Percentiles rank a stretch among this genome's conserved stretches.
phyloP scores from a whole-genome alignment of 306 rosid species.

The Ochetophila trinervis region DNA sequence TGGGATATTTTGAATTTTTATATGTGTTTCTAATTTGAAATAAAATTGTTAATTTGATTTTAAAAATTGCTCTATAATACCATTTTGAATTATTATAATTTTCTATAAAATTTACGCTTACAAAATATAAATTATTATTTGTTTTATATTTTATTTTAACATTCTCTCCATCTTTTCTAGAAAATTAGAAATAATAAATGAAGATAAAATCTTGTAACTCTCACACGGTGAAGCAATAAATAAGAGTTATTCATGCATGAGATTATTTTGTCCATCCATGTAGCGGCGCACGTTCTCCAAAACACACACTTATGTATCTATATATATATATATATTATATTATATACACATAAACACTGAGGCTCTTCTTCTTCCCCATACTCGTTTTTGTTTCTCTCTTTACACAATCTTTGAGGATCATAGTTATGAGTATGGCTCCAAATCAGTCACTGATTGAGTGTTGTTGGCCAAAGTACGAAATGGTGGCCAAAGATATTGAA shows the following conservation, averaged over 20 bases:
- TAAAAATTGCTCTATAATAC: too few relatives aligned
- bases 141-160: too few relatives aligned
- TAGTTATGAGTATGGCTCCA: constrained; percentile 12
- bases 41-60: too few relatives aligned
- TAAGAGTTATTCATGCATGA: constrained; percentile 35
- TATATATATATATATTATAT: constrained; percentile 24
- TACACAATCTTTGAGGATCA: background rate
- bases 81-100: too few relatives aligned
- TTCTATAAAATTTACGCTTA: too few relatives aligned
- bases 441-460: constrained; percentile 19
- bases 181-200: constrained; percentile 20
- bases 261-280: too few relatives aligned
- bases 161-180: constrained; percentile 14
- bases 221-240: constrained; percentile 38
- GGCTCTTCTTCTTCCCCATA: constrained; percentile 6
- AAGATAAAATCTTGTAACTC: constrained; percentile 52
- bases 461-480: constrained; percentile 13
- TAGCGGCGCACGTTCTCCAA: constrained; percentile 61
- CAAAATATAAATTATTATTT: too few relatives aligned
- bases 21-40: too few relatives aligned
- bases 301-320: background rate
- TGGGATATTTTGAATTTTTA: too few relatives aligned
- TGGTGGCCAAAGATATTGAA: constrained; percentile 22
- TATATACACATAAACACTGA: too few relatives aligned
- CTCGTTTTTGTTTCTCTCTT: background rate